Evolutionary conservation across 208 protist species (phyloP), one percentile per base, ranked within the genome.

Genomic region (Phytomonas sp.): DNA sequence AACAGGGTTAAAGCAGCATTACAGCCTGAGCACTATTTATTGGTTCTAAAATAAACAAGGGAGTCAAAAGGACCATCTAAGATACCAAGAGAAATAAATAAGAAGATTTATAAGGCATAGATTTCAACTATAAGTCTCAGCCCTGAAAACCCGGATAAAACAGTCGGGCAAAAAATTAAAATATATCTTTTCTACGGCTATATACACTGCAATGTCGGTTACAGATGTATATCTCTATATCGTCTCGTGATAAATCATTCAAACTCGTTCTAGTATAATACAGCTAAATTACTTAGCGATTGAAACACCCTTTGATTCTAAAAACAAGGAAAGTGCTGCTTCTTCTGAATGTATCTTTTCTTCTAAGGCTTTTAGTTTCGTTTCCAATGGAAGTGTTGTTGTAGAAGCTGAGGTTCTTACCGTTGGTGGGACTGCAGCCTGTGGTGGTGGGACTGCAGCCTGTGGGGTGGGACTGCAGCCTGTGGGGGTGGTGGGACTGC

Each of bases 391-490:
- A 51, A 51, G 40, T 17, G 40, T 51, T 51, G 13, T 6, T 15
- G 40, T 23, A 51, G 36, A 40, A 9, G 40, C 20, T 17, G 40
- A 3, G 9, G 40, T 4, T 51, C 2, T 15, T 20, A 51, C 9
- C 40, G 20, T 51, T 51, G 40, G 13, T 26, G 15, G 11, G 6
- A 36, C n/a, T 37, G 64, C 66, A 0, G 66, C 67, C 17, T 60
- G 72, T 61, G 60, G 56, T 28, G 64, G 59, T 26, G 28, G 4
- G 60, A 20, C 30, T 13, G 29, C 56, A 56, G 72, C 53, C 32
- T 60, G 37, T 5, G 68, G n/a, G 56, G n/a, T 65, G 37, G 60
- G 7, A 29, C 11, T 67, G 3, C 9, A 31, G 29, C 9, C 40
- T 30, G 63, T 43, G 29, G 26, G 37, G 29, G 33, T 43, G 29